These are phyloP conservation scores for Xylona heveae DNA, from an alignment of 495 filamentous ascomycete genomes.

Conservation along the genomic window DNA sequence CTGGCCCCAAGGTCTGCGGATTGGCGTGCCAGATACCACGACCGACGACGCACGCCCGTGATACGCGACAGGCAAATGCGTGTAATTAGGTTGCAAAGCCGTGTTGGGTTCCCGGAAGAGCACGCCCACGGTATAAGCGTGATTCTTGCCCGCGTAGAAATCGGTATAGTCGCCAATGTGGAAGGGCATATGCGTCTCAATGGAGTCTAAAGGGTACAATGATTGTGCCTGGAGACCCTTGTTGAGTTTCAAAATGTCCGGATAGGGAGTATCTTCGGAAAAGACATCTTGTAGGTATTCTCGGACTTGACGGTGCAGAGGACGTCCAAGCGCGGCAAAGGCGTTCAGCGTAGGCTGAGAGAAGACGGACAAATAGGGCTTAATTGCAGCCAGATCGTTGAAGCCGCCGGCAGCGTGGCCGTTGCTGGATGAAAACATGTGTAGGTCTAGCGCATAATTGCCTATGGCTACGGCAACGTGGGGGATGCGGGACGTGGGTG, in stretches of 20 bases:
- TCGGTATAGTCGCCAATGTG: conserved; percentile 90
- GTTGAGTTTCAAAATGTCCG: conserved; percentile 37
- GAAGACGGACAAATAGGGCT: conserved; percentile 39
- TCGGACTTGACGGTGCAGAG: conserved; percentile 50
- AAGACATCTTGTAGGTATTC: conserved; percentile 55
- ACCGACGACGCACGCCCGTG: conserved; percentile 67
- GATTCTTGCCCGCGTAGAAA: conserved; percentile 80
- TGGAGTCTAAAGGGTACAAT: conserved; percentile 31
- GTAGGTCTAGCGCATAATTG: conserved; percentile 54
- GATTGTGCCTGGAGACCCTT: conserved; percentile 25
- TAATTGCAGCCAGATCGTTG: conserved; percentile 31
- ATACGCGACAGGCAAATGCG: conserved; percentile 75
- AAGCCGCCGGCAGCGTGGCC: conserved; percentile 40
- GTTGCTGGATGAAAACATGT: conserved; percentile 29
- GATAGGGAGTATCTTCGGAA: conserved; percentile 31
- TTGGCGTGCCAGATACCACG: conserved; percentile 50
- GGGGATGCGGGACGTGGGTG: conserved; percentile 25
- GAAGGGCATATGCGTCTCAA: conserved; percentile 64
- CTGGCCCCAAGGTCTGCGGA: conserved; percentile 67
- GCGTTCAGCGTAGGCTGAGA: conserved; percentile 51
- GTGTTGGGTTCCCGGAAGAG: conserved; percentile 68
- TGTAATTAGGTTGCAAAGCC: conserved; percentile 79
- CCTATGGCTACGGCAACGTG: conserved; percentile 66
- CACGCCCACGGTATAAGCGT: conserved; percentile 62
- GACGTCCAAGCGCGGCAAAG: conserved; percentile 59